Conservation (phyloP, 2,329 filamentous ascomycete genomes). For the Claviceps sp. region DNA sequence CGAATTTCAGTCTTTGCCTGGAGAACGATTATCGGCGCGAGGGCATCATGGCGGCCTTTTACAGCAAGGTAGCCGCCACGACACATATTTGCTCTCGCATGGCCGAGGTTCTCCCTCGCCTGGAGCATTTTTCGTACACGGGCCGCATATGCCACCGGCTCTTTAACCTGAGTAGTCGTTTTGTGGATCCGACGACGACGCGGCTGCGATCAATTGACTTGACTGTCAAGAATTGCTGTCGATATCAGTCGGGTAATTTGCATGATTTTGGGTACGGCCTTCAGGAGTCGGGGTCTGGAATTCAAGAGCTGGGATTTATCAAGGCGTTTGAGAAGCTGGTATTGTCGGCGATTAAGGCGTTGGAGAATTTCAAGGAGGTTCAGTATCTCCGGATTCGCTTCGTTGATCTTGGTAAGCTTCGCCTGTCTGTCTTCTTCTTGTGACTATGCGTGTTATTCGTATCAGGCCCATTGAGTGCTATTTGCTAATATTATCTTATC, state of each 20-base stretch:
- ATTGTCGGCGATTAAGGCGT: slow-evolving; percentile 45
- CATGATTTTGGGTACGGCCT: slow-evolving; percentile 30
- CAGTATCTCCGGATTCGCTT: slow-evolving; percentile 58
- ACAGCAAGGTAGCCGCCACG: slow-evolving; percentile 42
- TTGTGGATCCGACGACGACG: slow-evolving; percentile 33
- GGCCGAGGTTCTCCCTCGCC: slow-evolving; percentile 43
- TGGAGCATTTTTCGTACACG: slow-evolving; percentile 60
- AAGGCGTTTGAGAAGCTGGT: slow-evolving; percentile 57
- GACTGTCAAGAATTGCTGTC: slow-evolving; percentile 63
- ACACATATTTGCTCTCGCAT: slow-evolving; percentile 54
- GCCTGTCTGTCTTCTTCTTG: not conserved
- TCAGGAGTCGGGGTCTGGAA: slow-evolving; percentile 43
- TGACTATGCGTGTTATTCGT: not conserved
- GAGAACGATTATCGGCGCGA: slow-evolving; percentile 61
- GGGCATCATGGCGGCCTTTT: slow-evolving; percentile 44
- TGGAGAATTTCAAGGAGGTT: slow-evolving; percentile 45
- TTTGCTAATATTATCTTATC: not conserved
- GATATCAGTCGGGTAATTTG: slow-evolving; percentile 33
- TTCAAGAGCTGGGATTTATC: slow-evolving; percentile 61
- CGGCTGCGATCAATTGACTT: slow-evolving; percentile 54
- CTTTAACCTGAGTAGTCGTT: slow-evolving; percentile 44
- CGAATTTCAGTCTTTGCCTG: slow-evolving; percentile 52
- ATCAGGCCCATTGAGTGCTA: too few relatives aligned
- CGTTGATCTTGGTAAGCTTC: slow-evolving; percentile 50
- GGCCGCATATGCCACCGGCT: slow-evolving; percentile 58